These are phyloP conservation scores for Mycogone perniciosa DNA, from an alignment of 2,329 filamentous ascomycete genomes.

Conservation along the genomic window DNA sequence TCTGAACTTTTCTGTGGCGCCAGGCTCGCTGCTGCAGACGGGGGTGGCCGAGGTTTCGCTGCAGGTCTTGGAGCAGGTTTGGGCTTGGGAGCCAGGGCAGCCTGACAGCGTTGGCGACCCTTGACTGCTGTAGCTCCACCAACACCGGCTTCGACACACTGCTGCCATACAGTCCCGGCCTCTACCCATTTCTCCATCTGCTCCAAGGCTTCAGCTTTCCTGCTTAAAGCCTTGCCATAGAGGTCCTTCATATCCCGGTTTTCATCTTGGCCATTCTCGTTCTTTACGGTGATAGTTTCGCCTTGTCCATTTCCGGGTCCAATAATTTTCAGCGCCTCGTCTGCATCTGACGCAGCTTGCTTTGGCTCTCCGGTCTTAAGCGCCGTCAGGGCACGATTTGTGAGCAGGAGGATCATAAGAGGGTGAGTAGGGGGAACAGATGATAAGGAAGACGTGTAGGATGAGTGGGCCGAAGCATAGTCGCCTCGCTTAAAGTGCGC, in stretches of 20 bases:
- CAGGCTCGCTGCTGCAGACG: constrained; percentile 33
- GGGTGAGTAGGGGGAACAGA: constrained; percentile 74
- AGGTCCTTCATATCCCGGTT: constrained; percentile 86
- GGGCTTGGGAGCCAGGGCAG: constrained; percentile 69
- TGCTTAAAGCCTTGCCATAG: constrained; percentile 85
- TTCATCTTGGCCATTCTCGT: constrained; percentile 49
- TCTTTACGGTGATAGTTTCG: constrained; percentile 67
- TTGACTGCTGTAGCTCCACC: constrained; percentile 81
- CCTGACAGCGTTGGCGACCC: constrained; percentile 83
- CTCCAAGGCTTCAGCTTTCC: constrained; percentile 92
- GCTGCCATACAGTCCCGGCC: constrained; percentile 71
- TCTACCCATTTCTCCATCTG: constrained; percentile 93
- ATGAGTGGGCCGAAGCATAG: constrained; percentile 76
- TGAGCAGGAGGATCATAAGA: constrained; percentile 78
- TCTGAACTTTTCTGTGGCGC: constrained; percentile 53
- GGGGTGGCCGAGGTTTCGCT: constrained; percentile 39
- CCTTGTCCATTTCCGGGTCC: constrained; percentile 71
- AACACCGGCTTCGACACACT: constrained; percentile 75
- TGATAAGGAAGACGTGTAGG: constrained; percentile 71
- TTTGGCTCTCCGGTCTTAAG: constrained; percentile 91
- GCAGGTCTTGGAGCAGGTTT: constrained; percentile 40
- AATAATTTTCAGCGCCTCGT: constrained; percentile 72
- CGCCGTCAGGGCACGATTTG: constrained; percentile 83
- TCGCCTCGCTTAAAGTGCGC: constrained; percentile 92
- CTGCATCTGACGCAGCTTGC: constrained; percentile 76